Conservation (phyloP, 352 stramenopile genomes). For the Pythium utonaiense region DNA sequence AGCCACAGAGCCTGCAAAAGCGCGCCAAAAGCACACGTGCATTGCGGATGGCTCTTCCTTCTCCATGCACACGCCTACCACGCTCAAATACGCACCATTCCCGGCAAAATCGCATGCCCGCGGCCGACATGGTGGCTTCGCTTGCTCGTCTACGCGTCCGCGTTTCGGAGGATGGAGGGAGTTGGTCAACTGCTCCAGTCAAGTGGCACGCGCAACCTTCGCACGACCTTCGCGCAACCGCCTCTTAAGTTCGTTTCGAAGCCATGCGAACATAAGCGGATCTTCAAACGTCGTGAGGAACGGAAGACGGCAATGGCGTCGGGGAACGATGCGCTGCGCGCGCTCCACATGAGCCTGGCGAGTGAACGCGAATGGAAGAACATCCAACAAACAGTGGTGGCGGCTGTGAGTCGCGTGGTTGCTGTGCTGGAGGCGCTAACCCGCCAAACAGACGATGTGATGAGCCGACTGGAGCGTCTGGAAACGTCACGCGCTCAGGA, state of each 20-base stretch:
- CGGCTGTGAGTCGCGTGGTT: conserved; percentile 37
- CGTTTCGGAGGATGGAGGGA: conserved; percentile 5
- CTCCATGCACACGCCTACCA: background rate
- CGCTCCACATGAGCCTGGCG: conserved; percentile 26
- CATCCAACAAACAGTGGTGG: conserved; percentile 46
- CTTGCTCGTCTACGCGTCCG: conserved; percentile 1
- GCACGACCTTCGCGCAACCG: conserved; percentile 8
- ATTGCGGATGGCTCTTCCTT: too few species aligned
- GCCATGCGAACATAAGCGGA: conserved; percentile 10
- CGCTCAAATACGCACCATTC: conserved; percentile 62
- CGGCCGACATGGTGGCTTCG: conserved; percentile 51
- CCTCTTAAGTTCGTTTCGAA: conserved; percentile 4
- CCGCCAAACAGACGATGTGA: conserved; percentile 19
- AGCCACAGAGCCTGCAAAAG: background rate
- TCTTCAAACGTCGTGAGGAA: conserved; percentile 6
- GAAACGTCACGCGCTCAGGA: background rate
- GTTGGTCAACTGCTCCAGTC: conserved; percentile 12
- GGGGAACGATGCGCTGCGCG: conserved; percentile 3
- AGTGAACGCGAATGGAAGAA: conserved; percentile 61
- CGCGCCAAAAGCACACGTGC: background rate
- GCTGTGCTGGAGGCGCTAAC: conserved; percentile 37
- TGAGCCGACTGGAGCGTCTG: conserved; percentile 16
- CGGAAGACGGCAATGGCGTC: background rate
- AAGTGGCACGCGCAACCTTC: conserved; percentile 11
- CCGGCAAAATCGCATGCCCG: conserved; percentile 86